Evolutionary conservation across 2,329 filamentous ascomycete species (phyloP).

Genomic region (Pestalotiopsis sp.): DNA sequence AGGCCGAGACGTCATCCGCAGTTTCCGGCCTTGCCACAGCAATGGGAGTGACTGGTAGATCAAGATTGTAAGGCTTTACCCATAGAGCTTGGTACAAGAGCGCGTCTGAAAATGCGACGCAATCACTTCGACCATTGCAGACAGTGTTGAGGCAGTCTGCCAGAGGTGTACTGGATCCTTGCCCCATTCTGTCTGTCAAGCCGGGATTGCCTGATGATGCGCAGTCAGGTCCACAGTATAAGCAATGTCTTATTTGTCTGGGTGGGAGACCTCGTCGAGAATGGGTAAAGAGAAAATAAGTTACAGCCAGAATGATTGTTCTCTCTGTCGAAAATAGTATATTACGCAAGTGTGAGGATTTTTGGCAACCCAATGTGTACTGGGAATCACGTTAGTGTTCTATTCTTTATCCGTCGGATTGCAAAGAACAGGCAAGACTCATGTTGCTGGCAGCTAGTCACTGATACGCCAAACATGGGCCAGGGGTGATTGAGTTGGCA

Average conservation of each 20-base stretch:
- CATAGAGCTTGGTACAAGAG: conserved; percentile 49
- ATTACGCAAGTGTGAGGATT: too few species aligned
- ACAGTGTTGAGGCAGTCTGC: conserved; percentile 49
- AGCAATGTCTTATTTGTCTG: too few species aligned
- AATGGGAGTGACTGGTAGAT: conserved; percentile 49
- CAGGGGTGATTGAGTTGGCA: not conserved
- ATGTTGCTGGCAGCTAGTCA: not conserved
- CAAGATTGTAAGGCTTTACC: conserved; percentile 58
- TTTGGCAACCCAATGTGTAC: too few species aligned
- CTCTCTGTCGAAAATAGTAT: too few species aligned
- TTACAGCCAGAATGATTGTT: too few species aligned
- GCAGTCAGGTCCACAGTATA: not conserved
- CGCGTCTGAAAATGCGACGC: conserved; percentile 48
- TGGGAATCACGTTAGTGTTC: too few species aligned
- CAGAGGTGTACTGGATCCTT: conserved; percentile 41
- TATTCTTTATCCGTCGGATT: too few species aligned
- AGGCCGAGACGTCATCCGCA: conserved; percentile 55
- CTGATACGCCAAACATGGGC: not conserved
- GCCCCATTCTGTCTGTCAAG: conserved; percentile 40
- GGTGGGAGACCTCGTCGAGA: too few species aligned
- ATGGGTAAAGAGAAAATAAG: too few species aligned
- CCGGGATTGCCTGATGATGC: not conserved
- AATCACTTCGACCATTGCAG: conserved; percentile 46
- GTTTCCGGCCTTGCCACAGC: conserved; percentile 59
- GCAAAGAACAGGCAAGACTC: not conserved